A percentile compares a stretch with the other conserved stretches of the same genome.
Conservation (phyloP, 108 stramenopile genomes). For the Skeletonema grethae region DNA sequence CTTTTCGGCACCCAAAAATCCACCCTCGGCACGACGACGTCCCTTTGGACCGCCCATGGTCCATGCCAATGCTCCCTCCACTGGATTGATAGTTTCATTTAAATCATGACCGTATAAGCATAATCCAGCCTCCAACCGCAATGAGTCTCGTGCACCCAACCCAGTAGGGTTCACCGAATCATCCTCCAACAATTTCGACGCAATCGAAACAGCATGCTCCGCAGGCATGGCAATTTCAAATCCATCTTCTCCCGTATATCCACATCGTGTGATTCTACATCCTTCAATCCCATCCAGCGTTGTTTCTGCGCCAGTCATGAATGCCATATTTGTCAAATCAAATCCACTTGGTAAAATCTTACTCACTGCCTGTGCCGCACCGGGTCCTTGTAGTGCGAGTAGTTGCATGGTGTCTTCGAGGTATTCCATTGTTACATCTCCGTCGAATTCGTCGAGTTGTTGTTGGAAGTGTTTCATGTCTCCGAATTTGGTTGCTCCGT, state of each 20-base stretch:
- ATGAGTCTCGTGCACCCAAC: slow-evolving; percentile 96
- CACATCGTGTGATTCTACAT: slow-evolving; percentile 96
- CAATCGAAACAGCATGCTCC: slow-evolving; percentile 78
- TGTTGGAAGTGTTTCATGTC: slow-evolving; percentile 93
- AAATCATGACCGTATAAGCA: slow-evolving; percentile 99
- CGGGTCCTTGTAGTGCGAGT: slow-evolving; percentile 96
- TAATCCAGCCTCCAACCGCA: slow-evolving; percentile 98
- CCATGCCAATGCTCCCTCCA: slow-evolving; percentile 92
- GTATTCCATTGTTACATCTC: slow-evolving; percentile 92
- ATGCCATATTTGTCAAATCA: slow-evolving; percentile 88
- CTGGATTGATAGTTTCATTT: slow-evolving; percentile 91
- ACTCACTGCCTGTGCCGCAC: slow-evolving; percentile 79
- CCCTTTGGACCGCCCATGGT: slow-evolving; percentile 93
- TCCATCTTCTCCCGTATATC: slow-evolving; percentile 99
- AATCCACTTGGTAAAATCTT: slow-evolving; percentile 82
- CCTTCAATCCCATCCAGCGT: slow-evolving; percentile 88
- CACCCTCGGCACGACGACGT: slow-evolving; percentile 90
- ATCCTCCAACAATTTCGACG: slow-evolving; percentile 75
- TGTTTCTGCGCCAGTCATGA: slow-evolving; percentile 93
- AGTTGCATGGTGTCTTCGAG: slow-evolving; percentile 91
- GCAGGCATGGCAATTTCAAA: slow-evolving; percentile 96
- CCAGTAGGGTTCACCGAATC: slow-evolving; percentile 89
- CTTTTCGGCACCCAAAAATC: slow-evolving; percentile 93
- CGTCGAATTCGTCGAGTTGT: slow-evolving; percentile 72
- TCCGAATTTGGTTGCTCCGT: slow-evolving; percentile 96